Evolutionary conservation across 495 filamentous ascomycete species (phyloP).

Genomic region (Aspergillus incahuasiensis): DNA sequence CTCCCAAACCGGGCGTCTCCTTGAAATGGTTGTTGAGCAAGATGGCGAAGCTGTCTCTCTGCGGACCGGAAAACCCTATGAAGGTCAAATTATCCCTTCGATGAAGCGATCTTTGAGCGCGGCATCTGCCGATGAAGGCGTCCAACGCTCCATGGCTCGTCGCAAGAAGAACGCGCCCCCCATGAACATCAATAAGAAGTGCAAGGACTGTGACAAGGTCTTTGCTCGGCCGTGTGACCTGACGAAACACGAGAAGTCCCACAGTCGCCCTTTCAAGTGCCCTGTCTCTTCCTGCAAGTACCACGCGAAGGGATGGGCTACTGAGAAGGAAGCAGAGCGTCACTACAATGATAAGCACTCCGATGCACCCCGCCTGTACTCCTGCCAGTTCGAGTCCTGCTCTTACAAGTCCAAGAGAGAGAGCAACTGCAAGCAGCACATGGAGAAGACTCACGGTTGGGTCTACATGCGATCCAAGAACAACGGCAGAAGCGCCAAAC

Average conservation of each 20-base stretch:
- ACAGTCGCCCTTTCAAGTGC: conserved; percentile 94
- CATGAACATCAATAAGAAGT: conserved; percentile 71
- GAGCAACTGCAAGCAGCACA: conserved; percentile 98
- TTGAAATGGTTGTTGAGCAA: conserved; percentile 72
- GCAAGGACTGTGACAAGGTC: conserved; percentile 76
- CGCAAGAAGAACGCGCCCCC: conserved; percentile 73
- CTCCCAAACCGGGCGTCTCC: conserved; percentile 68
- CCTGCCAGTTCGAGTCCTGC: conserved; percentile 81
- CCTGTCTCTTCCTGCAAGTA: conserved; percentile 76
- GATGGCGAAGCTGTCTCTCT: conserved; percentile 74
- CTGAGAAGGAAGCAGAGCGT: conserved; percentile 93
- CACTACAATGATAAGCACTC: conserved; percentile 96
- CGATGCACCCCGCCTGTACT: conserved; percentile 65
- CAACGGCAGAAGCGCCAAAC: conserved; percentile 48
- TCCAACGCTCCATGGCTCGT: conserved; percentile 82
- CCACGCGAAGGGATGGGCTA: conserved; percentile 82
- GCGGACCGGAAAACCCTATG: conserved; percentile 53
- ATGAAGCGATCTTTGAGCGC: conserved; percentile 61
- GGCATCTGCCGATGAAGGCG: conserved; percentile 61
- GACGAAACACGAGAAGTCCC: conserved; percentile 96
- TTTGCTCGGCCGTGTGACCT: conserved; percentile 92
- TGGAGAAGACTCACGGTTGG: conserved; percentile 97
- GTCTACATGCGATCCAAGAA: conserved; percentile 86
- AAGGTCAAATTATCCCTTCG: conserved; percentile 37
- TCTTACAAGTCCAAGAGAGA: conserved; percentile 92